Evolutionary conservation across 2,329 filamentous ascomycete genomes (phyloP), one percentile per base, ranked within the genome.

Genomic region (Aureobasidium sp.): DNA sequence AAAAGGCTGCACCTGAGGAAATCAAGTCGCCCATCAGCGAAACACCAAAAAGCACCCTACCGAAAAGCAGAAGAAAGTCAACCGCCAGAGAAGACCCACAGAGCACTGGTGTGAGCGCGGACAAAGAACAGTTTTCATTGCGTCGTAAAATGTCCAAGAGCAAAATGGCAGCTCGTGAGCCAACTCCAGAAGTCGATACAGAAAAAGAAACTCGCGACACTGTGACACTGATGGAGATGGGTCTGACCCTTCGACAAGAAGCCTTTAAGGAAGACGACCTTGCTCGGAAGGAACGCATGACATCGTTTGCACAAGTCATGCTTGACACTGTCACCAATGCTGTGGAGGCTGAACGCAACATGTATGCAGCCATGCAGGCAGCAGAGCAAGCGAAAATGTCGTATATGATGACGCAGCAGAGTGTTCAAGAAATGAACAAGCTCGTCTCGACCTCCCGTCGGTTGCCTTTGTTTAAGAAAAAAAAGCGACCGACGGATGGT

Each of bases 351-450:
- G 55, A 61, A 39, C 57, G 62, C 24, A 57, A 48, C 30, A 60
- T 63, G 30, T 58, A 63, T 42, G 59, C 44, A 11, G 63, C 63
- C 11, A 55, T 57, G 38, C 48, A 58, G 21, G 61, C 61, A 16
- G 63, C 63, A 11, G 53, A 49, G 14, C 52, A 56, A 22, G 63
- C 63, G 6, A 58, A 60, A 35, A 29, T 59, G 22, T 57, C 58
- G 2, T 63, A 64, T 42, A 58, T 61, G 53, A 62, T 63, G 59
- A 61, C 61, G 1, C 57, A 58, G 52, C 58, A 59, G 55, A 58
- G 54, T n/a, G 48, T 63, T 25, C 44, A 41, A 6, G 57, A 59
- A 12, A 61, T 62, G 45, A 41, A 35, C 16, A 38, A 35, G 8
- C 34, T 56, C n/a, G 50, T 53, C 22, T 34, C 38, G 17, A 55